These are phyloP conservation scores for Wickerhamiella kazuoi DNA, from an alignment of 805 yeast species.

Conservation along the genomic window DNA sequence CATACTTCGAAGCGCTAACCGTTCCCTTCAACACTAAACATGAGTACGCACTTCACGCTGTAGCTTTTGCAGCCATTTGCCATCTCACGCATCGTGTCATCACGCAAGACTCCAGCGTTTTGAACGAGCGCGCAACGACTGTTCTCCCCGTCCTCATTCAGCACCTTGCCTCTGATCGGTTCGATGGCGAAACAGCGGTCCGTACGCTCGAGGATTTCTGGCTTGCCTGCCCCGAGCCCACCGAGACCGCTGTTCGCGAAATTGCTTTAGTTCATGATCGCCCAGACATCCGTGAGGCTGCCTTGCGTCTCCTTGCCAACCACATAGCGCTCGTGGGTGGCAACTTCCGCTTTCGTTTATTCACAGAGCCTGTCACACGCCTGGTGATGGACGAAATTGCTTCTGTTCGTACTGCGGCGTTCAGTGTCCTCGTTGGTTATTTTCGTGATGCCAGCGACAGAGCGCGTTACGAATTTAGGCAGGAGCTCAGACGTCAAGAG, in stretches of 20 bases:
- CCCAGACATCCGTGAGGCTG: conserved; percentile 13
- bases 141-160: conserved; percentile 22
- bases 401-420: conserved; percentile 14
- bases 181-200: conserved; percentile 7
- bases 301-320: conserved; percentile 13
- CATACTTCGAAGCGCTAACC: conserved; percentile 16
- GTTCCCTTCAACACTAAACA: conserved; percentile 6
- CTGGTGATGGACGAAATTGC: conserved; percentile 16
- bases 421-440: conserved; percentile 22
- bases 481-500: conserved; percentile 23
- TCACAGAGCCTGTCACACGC: conserved; percentile 20
- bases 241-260: conserved; percentile 19
- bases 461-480: conserved; percentile 30
- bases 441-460: conserved; percentile 23
- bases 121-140: conserved; percentile 18
- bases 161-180: conserved; percentile 4
- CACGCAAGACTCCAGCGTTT: conserved; percentile 22
- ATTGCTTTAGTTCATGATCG: conserved; percentile 17
- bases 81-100: conserved; percentile 29
- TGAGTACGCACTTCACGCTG: conserved; percentile 9
- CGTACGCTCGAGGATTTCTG: conserved; percentile 22
- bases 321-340: conserved; percentile 16
- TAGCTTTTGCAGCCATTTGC: conserved; percentile 28
- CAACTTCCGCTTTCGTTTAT: conserved; percentile 17
- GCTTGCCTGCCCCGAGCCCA: conserved; percentile 21